Evolutionary conservation across 2,329 filamentous ascomycete genomes (phyloP), one percentile per base, ranked within the genome.

Genomic region (Pseudogymnoascus sp.): DNA sequence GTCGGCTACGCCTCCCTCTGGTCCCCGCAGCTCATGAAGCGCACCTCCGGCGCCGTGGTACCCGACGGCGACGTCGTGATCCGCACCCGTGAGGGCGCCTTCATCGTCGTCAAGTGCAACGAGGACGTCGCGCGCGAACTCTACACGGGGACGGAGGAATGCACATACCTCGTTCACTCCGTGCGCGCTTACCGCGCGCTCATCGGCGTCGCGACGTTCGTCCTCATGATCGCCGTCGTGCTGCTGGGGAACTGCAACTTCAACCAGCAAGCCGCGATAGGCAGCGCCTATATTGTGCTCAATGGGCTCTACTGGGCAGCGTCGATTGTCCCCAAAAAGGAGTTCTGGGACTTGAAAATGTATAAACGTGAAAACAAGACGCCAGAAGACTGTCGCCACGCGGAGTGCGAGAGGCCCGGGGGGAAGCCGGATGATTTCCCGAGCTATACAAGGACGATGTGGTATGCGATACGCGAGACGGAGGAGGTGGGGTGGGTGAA

Each of bases 101-200:
- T 86, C 64, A 69, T 87, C 2, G 72, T 85, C 6, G 73, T 87
- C 14, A 74, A 75, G 50, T 85, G 83, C 67, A 77, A 78, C 4
- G 83, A 86, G 68, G 78, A 83, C 32, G 79, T 86, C 1, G 80
- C 82, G 1, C 77, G 84, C n/a, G 83, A 86, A 68, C 75, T 87
- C 0, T 86, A 86, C 70, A 78, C 77, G 0, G 82, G 82, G 14
- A 84, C 81, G 0, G 83, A 86, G 65, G 78, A 82, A 66, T 86
- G 84, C 70, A 68, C 78, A 28, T 86, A 86, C 66, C 73, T 76
- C 22, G 77, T 85, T 41, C 71, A 71, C 3, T 74, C 71, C 28
- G 62, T 2, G 58, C 72, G 68, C n/a, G 66, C 67, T 1, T 83
- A 85, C 68, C 77, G 79, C 18, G 69, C 75, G 0, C 76, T 85